These are phyloP conservation scores for Penicillium palitans DNA, from an alignment of 2,329 filamentous ascomycete species.

Conservation along the genomic window DNA sequence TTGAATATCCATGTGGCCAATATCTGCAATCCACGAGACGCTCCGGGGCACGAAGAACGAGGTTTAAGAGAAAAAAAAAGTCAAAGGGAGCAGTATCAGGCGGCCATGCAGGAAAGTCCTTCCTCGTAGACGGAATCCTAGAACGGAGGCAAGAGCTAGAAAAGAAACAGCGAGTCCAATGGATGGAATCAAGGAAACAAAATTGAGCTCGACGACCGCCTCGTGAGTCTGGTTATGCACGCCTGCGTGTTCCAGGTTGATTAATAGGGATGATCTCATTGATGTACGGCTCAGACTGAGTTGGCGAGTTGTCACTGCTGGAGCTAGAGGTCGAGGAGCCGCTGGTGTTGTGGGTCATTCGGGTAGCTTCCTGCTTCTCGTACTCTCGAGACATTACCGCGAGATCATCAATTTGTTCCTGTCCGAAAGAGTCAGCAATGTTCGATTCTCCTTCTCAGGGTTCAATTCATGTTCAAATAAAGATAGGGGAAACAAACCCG, in stretches of 20 bases:
- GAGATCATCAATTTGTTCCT: constrained; percentile 55
- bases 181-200: neutral
- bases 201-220: constrained; percentile 14
- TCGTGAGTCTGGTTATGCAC: constrained; percentile 33
- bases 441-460: neutral
- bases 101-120: neutral
- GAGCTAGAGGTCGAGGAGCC: constrained; percentile 15
- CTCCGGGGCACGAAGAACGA: neutral
- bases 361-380: constrained; percentile 48
- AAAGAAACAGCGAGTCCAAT: neutral
- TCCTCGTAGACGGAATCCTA: neutral
- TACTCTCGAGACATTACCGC: constrained; percentile 49
- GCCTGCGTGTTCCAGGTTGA: constrained; percentile 32
- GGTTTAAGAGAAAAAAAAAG: too few species aligned
- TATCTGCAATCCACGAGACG: neutral
- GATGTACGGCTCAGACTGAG: constrained; percentile 41
- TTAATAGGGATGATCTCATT: constrained; percentile 45
- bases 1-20: neutral
- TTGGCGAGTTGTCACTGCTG: constrained; percentile 1
- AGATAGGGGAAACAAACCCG: constrained; percentile 35
- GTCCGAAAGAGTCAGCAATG: constrained; percentile 12
- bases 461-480: neutral
- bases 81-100: neutral
- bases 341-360: constrained; percentile 40
- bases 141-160: neutral